A percentile compares a stretch with the other conserved stretches of the same genome.
phyloP scores from a whole-genome alignment of 805 yeast species.

The Pichia sporocuriosa region DNA sequence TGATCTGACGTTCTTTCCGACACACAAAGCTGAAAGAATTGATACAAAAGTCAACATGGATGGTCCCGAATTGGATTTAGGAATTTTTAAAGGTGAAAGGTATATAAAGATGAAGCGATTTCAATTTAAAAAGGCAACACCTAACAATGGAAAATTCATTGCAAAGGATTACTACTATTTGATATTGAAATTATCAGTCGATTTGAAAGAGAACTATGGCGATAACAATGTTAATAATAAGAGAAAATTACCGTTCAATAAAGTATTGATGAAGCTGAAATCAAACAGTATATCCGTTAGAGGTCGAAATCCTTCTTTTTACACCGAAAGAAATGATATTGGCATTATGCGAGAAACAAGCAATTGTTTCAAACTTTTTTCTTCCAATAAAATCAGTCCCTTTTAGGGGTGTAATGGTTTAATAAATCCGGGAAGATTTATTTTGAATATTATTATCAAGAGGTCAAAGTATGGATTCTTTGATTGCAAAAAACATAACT shows the following conservation, averaged over 20 bases:
- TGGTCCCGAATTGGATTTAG: background rate
- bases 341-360: constrained; percentile 24
- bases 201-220: constrained; percentile 1
- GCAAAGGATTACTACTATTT: constrained; percentile 38
- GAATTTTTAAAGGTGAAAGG: constrained; percentile 3
- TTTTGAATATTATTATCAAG: background rate
- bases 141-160: constrained; percentile 42
- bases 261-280: constrained; percentile 12
- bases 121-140: constrained; percentile 46
- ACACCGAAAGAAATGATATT: constrained; percentile 45
- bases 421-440: background rate
- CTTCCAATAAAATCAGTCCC: background rate
- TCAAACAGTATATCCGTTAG: constrained; percentile 48
- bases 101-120: constrained; percentile 30
- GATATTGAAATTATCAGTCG: constrained; percentile 17
- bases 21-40: background rate
- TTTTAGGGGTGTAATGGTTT: too few species aligned
- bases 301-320: constrained; percentile 58
- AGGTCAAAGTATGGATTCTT: too few species aligned
- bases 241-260: background rate
- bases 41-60: background rate
- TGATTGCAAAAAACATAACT: too few species aligned
- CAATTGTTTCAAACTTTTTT: background rate
- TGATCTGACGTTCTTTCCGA: constrained; percentile 8
- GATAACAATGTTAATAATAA: constrained; percentile 1